Conservation (phyloP, 2,329 filamentous ascomycete species). For the Epichloe amarillans region DNA sequence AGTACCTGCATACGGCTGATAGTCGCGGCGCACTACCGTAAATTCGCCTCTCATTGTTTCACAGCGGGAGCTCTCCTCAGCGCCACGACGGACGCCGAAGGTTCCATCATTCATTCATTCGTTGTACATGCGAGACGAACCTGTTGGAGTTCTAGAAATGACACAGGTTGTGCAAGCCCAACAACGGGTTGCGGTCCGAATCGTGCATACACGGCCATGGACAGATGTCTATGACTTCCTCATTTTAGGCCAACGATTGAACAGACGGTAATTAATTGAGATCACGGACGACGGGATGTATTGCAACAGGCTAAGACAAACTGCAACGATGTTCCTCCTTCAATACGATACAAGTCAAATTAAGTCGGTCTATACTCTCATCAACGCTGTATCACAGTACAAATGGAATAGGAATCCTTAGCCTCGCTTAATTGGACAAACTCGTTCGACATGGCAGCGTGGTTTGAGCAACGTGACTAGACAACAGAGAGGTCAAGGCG, state of each 20-base stretch:
- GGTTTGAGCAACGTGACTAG: not conserved
- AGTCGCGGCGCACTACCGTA: not conserved
- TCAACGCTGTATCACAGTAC: not conserved
- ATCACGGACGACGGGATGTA: not conserved
- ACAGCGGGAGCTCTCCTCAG: not conserved
- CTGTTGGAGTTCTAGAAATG: not conserved
- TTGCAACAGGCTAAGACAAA: not conserved
- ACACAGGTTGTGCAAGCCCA: not conserved
- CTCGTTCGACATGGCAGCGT: not conserved
- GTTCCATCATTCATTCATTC: not conserved
- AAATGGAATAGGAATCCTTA: not conserved
- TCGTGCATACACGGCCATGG: not conserved
- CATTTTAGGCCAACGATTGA: not conserved
- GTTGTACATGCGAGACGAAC: not conserved
- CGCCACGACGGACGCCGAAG: not conserved
- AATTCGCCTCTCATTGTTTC: conserved; percentile 1
- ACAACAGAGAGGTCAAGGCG: not conserved
- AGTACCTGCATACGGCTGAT: not conserved
- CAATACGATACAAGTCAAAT: not conserved
- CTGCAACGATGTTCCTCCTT: not conserved
- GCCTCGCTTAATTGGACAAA: conserved; percentile 1
- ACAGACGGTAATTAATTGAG: not conserved
- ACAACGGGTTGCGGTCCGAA: not conserved
- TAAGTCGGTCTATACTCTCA: not conserved
- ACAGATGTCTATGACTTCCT: not conserved